These are phyloP conservation scores for Cordyceps cateniannulata DNA, from an alignment of 2,329 filamentous ascomycete species.

Conservation along the genomic window DNA sequence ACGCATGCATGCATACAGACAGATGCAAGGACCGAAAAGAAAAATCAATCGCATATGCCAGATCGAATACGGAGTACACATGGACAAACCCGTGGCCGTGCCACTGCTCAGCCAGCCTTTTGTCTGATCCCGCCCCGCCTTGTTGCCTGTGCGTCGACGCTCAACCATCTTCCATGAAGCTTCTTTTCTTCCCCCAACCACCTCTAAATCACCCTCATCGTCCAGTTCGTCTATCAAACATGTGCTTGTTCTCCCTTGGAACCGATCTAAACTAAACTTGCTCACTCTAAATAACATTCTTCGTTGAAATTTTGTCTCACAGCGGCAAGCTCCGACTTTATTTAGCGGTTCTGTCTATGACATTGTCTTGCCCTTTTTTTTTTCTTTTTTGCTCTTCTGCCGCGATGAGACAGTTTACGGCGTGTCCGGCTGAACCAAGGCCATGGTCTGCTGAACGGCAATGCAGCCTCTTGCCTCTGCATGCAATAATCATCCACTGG, in stretches of 20 bases:
- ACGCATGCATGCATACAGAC: no score
- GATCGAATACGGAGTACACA: not conserved
- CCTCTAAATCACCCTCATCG: no score
- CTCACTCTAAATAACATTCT: not conserved
- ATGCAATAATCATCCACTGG: not conserved
- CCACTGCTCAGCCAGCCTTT: not conserved
- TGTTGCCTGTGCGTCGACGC: not conserved
- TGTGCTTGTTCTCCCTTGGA: not conserved
- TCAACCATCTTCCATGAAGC: not conserved
- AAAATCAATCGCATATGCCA: not conserved
- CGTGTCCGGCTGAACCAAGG: not conserved
- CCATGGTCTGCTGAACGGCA: not conserved
- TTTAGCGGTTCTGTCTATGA: not conserved
- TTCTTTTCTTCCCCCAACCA: not conserved
- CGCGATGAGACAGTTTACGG: not conserved
- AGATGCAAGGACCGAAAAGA: not conserved
- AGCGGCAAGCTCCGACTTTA: not conserved
- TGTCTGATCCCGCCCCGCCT: not conserved
- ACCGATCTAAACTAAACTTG: not conserved
- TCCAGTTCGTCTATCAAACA: not conserved
- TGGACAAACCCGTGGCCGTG: not conserved
- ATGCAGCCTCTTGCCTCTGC: not conserved
- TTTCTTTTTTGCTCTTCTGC: no score
- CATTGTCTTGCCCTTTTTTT: not conserved
- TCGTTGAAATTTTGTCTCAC: not conserved